Base-by-base conservation (phyloP, 192 early-diverging fungal genomes). In the Chytriomyces sp. region DNA sequence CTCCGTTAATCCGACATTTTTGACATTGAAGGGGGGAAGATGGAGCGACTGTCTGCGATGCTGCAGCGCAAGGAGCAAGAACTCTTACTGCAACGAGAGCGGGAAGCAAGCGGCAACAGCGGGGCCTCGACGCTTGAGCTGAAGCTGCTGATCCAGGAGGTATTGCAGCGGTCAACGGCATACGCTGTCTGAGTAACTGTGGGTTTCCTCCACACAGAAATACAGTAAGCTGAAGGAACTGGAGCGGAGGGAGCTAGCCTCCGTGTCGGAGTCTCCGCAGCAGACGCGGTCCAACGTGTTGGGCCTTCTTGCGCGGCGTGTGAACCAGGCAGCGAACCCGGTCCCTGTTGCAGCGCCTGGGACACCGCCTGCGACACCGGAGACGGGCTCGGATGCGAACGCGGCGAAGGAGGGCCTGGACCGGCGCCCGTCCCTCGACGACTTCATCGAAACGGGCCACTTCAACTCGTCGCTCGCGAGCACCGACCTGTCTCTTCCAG, bases 41-140 rank as follows among this genome's bases (percentile, higher is more conserved):
- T 68, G 65, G 65, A 68, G 65, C 44, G 65, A 34, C 36, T 68
- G 3, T 68, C 65, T 17, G 65, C 65, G 3, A 68, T 68, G 49
- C 65, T 55, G 8, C 40, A 52, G 31, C 44, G 52, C 22, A 55
- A 68, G 52, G 52, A 68, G 52, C 65, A 68, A 28, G 65, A 68
- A 53, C 44, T 68, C 22, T 34, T 68, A 6, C 52, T 68, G 10
- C 14, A 52, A 33, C 17, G 33, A 25, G 65, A 68, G 65, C 44
- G 44, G 3, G 65, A 19, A 28, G 44, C 52, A 34, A 36, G 36
- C 10, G 56, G 26, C 12, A 32, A 58, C 56, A 17, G 19, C 14
- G 65, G 32, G 33, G 22, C 31, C 5, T 55, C 65, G 52, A 68
- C 65, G 12, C 54, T 68, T 4, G 65, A 68, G 37, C 65, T 68